Evolutionary conservation across 2,329 filamentous ascomycete species (phyloP).

Genomic region (Penicillium sp.): DNA sequence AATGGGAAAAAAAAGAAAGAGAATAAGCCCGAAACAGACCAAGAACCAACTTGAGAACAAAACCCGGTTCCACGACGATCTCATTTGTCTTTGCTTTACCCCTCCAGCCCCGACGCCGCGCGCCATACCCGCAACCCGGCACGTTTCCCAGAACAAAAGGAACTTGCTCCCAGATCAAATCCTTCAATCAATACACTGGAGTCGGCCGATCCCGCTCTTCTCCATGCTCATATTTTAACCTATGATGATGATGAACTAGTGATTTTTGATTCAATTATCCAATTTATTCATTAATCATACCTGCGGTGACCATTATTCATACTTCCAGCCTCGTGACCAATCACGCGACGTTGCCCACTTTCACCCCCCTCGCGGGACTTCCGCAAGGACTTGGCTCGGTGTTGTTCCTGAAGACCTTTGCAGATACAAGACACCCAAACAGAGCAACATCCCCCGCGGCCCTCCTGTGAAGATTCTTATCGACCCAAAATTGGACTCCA

Average conservation of each 20-base stretch:
- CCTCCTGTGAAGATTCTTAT: background rate
- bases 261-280: background rate
- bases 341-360: constrained; percentile 20
- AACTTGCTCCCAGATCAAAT: constrained; percentile 15
- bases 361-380: background rate
- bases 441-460: background rate
- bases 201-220: constrained; percentile 11
- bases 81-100: constrained; percentile 17
- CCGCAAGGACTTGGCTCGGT: background rate
- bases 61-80: constrained; percentile 15
- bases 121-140: constrained; percentile 24
- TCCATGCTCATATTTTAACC: background rate
- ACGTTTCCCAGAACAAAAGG: constrained; percentile 20
- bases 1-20: constrained; percentile 1
- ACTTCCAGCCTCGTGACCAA: constrained; percentile 23
- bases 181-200: constrained; percentile 1
- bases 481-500: too few relatives aligned
- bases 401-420: background rate
- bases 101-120: constrained; percentile 10
- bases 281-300: constrained; percentile 1
- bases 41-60: background rate
- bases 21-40: background rate
- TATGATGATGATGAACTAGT: background rate
- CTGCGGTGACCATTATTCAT: background rate
- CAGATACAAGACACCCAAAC: background rate